Evolutionary conservation across 2,329 filamentous ascomycete genomes (phyloP).

Genomic region (Sordariomycetes sp.): DNA sequence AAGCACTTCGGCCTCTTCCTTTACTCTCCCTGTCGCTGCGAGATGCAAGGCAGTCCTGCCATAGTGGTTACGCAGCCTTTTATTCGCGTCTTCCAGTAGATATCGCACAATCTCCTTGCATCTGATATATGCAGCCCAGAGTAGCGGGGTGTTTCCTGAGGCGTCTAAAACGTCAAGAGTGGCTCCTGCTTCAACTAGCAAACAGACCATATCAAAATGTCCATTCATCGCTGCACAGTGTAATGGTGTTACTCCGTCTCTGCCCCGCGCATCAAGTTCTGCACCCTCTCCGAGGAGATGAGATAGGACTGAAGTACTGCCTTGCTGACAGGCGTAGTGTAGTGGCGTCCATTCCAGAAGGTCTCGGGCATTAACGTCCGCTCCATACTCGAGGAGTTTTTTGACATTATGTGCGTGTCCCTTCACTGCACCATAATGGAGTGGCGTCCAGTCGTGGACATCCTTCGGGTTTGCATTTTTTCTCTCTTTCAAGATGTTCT

Average conservation of each 20-base stretch:
- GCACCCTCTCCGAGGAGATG: neutral
- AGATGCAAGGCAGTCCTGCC: slow-evolving; percentile 9
- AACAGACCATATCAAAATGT: neutral
- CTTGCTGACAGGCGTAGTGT: slow-evolving; percentile 10
- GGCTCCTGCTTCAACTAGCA: neutral
- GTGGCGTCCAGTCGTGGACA: slow-evolving; percentile 11
- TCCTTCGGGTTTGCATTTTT: slow-evolving; percentile 6
- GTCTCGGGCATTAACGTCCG: slow-evolving; percentile 8
- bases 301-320: too few relatives aligned
- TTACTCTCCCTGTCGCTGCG: too few relatives aligned
- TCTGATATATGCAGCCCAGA: neutral
- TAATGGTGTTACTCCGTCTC: slow-evolving; percentile 6
- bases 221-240: slow-evolving; percentile 7
- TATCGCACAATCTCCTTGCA: neutral
- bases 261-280: neutral
- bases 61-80: slow-evolving; percentile 5
- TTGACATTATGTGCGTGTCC: neutral
- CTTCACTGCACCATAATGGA: slow-evolving; percentile 15
- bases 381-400: neutral
- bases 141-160: neutral
- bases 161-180: neutral
- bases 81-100: slow-evolving; percentile 5
- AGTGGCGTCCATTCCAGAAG: slow-evolving; percentile 13
- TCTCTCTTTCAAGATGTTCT: too few relatives aligned
- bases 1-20: too few relatives aligned